Conservation (phyloP, 495 filamentous ascomycete genomes). For the Talaromyces stipitatus region DNA sequence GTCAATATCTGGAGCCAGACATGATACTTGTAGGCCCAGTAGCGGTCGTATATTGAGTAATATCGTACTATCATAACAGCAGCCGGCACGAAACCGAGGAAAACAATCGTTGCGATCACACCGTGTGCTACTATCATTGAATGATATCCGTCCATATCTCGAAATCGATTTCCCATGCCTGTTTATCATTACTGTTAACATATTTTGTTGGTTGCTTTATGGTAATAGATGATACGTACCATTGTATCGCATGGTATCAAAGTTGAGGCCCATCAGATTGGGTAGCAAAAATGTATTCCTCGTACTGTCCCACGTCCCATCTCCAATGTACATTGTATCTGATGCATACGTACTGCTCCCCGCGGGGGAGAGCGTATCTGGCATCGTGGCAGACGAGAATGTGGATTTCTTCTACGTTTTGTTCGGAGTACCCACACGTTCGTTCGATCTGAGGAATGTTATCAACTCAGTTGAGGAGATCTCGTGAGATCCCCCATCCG, state of each 20-base stretch:
- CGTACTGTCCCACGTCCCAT: slow-evolving; percentile 83
- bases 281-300: slow-evolving; percentile 84
- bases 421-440: background rate
- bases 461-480: slow-evolving; percentile 33
- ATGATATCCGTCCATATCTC: slow-evolving; percentile 66
- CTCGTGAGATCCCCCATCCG: slow-evolving; percentile 38
- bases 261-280: slow-evolving; percentile 79
- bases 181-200: slow-evolving; percentile 10
- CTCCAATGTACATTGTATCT: slow-evolving; percentile 76
- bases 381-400: background rate
- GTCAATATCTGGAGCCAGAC: slow-evolving; percentile 83
- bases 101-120: slow-evolving; percentile 78
- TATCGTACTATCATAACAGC: slow-evolving; percentile 76
- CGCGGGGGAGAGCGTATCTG: slow-evolving; percentile 51
- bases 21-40: slow-evolving; percentile 66
- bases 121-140: slow-evolving; percentile 75
- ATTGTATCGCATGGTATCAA: slow-evolving; percentile 94
- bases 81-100: slow-evolving; percentile 73
- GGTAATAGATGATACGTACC: slow-evolving; percentile 45
- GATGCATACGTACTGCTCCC: slow-evolving; percentile 80
- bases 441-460: slow-evolving; percentile 25
- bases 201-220: slow-evolving; percentile 3
- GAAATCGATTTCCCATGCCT: slow-evolving; percentile 92
- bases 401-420: background rate
- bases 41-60: slow-evolving; percentile 51